Base-by-base conservation (phyloP, 139 green algal species). In the Chlamydomonas sphaeroides region DNA sequence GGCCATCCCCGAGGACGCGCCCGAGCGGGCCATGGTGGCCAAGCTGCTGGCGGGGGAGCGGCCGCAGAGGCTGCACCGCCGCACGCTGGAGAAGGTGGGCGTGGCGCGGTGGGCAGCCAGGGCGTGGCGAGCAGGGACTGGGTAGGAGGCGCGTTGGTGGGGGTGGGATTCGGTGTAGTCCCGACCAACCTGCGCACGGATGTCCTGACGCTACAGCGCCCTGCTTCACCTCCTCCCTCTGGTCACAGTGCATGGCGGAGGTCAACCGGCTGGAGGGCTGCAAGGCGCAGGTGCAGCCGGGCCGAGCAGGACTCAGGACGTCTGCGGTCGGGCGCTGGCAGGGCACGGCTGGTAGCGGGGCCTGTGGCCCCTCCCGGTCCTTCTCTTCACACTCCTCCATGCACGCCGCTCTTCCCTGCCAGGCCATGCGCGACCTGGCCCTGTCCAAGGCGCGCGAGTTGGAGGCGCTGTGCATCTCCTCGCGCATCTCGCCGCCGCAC, bases 341-440 rank as follows among this genome's bases (percentile, higher is more conserved):
- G 56, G 18, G 11, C 56, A 2, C 56, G 11, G 56, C 7, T 63
- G 18, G n/a, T n/a, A n/a, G n/a, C n/a, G n/a, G n/a, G n/a, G 0
- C 5, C 35, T 30, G 48, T 30, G 17, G 15, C 25, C 65, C 65
- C 25, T 72, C 3, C 65, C 23, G 2, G 35, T 3, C 65, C 23
- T 18, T 5, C 65, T 33, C 65, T 33, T 20, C 42, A 41, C 7
- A 38, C 28, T 11, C 57, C 28, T 17, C 26, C 57, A 26, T 65
- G 20, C 53, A 15, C 26, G 26, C 17, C 23, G 1, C n/a, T 73
- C 20, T 38, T 38, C 41, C 20, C 39, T 11, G 15, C 45, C 80
- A 90, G 83, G 83, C 85, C 33, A 91, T 92, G 88, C 74, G 83
- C 5, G 87, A 92, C 67, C 79, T 92, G 41, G 78, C 88, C 39